Conservation (phyloP, 2,329 filamentous ascomycete genomes). For the Talaromyces sp. region DNA sequence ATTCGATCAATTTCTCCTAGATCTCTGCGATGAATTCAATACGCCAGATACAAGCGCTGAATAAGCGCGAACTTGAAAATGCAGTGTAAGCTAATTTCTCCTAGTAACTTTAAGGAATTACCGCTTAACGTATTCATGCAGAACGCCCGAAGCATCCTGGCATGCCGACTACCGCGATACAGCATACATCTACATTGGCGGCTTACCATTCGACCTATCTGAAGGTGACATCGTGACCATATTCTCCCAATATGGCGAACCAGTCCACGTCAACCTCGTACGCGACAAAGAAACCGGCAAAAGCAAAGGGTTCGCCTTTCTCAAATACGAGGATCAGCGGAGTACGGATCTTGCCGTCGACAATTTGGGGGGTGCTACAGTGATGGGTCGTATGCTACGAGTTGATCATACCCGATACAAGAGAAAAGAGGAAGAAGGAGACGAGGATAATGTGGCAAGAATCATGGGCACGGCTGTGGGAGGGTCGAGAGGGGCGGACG, state of each 20-base stretch:
- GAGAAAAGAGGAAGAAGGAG: conserved; percentile 66
- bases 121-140: conserved; percentile 33
- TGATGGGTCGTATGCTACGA: conserved; percentile 73
- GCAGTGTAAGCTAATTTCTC: conserved; percentile 59
- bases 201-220: conserved; percentile 83
- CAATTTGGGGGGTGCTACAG: conserved; percentile 81
- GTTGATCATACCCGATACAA: conserved; percentile 96
- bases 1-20: not conserved
- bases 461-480: conserved; percentile 46
- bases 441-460: conserved; percentile 48
- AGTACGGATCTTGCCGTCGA: conserved; percentile 95
- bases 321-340: conserved; percentile 97
- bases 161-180: conserved; percentile 97
- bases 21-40: conserved; percentile 77
- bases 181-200: conserved; percentile 93
- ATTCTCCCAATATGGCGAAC: conserved; percentile 95
- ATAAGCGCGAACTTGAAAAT: conserved; percentile 89
- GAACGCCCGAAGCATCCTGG: conserved; percentile 84
- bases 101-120: too few relatives aligned
- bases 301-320: conserved; percentile 87
- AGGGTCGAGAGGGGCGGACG: conserved; percentile 27
- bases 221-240: conserved; percentile 96
- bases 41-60: conserved; percentile 84
- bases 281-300: conserved; percentile 97
- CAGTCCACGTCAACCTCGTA: conserved; percentile 84